Percentiles rank a stretch among this genome's conserved stretches.
These are phyloP conservation scores for Myxozyma lipomycoides DNA, from an alignment of 805 yeast species.

Conservation along the genomic window DNA sequence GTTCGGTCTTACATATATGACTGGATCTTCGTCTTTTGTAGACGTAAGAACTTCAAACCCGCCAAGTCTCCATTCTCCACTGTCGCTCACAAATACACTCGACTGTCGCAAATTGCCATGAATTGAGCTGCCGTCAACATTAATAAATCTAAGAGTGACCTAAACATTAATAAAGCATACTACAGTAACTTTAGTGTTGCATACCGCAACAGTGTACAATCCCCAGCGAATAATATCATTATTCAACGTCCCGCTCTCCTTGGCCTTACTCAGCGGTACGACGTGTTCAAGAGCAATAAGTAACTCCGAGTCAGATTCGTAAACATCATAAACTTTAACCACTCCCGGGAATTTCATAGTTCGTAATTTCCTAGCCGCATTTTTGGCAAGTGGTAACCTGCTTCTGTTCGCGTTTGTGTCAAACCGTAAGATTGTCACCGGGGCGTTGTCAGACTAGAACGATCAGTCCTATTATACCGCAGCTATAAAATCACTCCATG, in stretches of 20 bases:
- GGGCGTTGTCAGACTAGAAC: constrained; percentile 44
- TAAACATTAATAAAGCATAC: neutral
- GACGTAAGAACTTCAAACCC: constrained; percentile 70
- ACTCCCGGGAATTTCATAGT: constrained; percentile 68
- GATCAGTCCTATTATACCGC: neutral
- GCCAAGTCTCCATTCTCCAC: constrained; percentile 80
- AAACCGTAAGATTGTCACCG: constrained; percentile 65
- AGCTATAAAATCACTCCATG: neutral
- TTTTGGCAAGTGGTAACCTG: constrained; percentile 42
- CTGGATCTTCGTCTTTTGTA: constrained; percentile 45
- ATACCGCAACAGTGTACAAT: constrained; percentile 46
- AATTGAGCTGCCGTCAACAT: constrained; percentile 51
- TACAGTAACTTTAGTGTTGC: neutral
- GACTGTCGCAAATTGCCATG: constrained; percentile 59
- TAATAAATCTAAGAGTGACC: constrained; percentile 54
- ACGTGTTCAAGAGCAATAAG: constrained; percentile 68
- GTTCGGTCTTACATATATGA: constrained; percentile 10
- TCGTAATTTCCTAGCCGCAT: constrained; percentile 48
- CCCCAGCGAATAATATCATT: constrained; percentile 49
- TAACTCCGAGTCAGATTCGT: constrained; percentile 44
- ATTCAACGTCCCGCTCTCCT: constrained; percentile 34
- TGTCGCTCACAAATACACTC: constrained; percentile 59
- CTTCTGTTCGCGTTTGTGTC: constrained; percentile 42
- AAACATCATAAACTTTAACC: constrained; percentile 56
- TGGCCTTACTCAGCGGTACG: constrained; percentile 46